These are phyloP conservation scores for Fomitopsis palustris DNA, from an alignment of 1,284 basidiomycete genomes.

Conservation along the genomic window DNA sequence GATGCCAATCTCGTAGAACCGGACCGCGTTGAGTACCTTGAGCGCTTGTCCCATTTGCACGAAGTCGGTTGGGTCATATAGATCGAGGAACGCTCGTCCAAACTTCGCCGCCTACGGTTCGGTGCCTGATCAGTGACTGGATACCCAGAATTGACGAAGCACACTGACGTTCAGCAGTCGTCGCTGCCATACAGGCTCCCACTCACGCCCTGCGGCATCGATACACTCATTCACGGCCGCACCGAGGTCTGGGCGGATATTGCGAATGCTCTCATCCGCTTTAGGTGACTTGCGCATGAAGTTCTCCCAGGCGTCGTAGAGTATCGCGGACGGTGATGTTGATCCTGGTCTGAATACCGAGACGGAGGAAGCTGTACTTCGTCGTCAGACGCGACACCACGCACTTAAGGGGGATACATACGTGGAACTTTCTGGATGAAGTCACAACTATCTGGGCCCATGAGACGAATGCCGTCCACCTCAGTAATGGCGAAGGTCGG, in stretches of 20 bases:
- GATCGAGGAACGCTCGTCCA: conserved; percentile 90
- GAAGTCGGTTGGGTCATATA: conserved; percentile 89
- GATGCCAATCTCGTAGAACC: conserved; percentile 89
- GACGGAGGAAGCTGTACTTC: conserved; percentile 57
- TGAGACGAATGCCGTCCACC: conserved; percentile 82
- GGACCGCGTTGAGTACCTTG: conserved; percentile 93
- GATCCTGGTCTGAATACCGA: conserved; percentile 92
- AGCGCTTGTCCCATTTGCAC: conserved; percentile 89
- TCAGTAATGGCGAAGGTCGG: conserved; percentile 81
- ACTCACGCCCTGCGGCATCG: conserved; percentile 90
- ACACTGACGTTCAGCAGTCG: conserved; percentile 72
- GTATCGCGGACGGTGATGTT: conserved; percentile 85
- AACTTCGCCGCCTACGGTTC: conserved; percentile 83
- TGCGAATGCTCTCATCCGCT: conserved; percentile 90
- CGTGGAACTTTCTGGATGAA: conserved; percentile 92
- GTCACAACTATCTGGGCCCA: conserved; percentile 80
- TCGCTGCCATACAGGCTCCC: conserved; percentile 89
- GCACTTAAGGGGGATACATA: conserved; percentile 30
- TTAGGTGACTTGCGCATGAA: conserved; percentile 83
- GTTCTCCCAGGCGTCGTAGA: conserved; percentile 91
- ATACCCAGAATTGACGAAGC: neutral
- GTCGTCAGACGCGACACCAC: conserved; percentile 5
- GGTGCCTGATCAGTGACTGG: conserved; percentile 1
- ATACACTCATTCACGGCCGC: conserved; percentile 91
- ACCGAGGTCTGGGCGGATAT: conserved; percentile 82